A percentile compares a stretch with the other conserved stretches of the same genome.
These are phyloP conservation scores for Punctularia strigosozonata DNA, from an alignment of 768 basidiomycete species.

Conservation along the genomic window DNA sequence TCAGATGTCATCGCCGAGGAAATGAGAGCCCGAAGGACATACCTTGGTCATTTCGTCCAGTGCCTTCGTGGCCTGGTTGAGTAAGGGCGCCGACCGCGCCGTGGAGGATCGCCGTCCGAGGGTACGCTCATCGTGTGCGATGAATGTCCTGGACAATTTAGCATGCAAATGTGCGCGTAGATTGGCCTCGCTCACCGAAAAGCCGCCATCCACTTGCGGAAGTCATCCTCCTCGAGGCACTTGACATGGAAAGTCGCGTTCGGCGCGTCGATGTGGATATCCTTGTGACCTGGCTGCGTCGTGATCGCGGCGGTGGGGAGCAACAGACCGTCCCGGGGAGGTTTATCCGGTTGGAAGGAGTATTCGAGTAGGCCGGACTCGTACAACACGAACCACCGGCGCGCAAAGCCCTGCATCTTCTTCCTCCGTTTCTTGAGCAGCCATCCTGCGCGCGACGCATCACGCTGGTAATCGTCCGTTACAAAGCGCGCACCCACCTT, in stretches of 20 bases:
- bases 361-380: constrained; percentile 64
- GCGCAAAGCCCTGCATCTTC: constrained; percentile 89
- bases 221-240: constrained; percentile 61
- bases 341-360: constrained; percentile 59
- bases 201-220: constrained; percentile 60
- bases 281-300: constrained; percentile 57
- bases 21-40: constrained; percentile 13
- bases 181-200: constrained; percentile 39
- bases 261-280: constrained; percentile 71
- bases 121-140: constrained; percentile 32
- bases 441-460: constrained; percentile 58
- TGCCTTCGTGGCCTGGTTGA: constrained; percentile 38
- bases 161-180: background rate
- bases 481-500: background rate
- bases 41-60: constrained; percentile 63
- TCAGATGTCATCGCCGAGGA: constrained; percentile 1
- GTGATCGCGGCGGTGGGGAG: constrained; percentile 64
- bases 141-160: constrained; percentile 41
- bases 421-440: constrained; percentile 78
- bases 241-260: constrained; percentile 76
- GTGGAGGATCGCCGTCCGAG: constrained; percentile 22
- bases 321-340: constrained; percentile 57
- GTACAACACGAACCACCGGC: constrained; percentile 66
- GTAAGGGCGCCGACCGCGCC: constrained; percentile 23
- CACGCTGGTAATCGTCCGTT: background rate